phyloP scores from a whole-genome alignment of 1,139 yeast genomes.

The Pichia inconspicua region DNA sequence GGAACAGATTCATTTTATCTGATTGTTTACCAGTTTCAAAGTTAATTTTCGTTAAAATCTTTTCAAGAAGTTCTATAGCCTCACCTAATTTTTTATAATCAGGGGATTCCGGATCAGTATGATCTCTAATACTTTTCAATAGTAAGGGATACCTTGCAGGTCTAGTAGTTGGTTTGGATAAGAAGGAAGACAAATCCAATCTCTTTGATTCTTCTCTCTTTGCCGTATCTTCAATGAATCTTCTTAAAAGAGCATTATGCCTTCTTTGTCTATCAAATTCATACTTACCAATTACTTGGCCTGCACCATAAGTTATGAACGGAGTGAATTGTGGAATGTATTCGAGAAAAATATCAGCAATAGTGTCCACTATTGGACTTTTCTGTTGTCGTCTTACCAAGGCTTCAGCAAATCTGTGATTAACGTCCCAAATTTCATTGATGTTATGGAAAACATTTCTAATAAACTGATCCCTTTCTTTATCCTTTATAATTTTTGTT shows the following conservation, averaged over 20 bases:
- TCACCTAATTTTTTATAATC: conserved; percentile 65
- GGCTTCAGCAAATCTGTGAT: conserved; percentile 80
- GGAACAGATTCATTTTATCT: conserved; percentile 83
- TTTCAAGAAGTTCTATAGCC: conserved; percentile 71
- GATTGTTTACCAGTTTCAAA: conserved; percentile 91
- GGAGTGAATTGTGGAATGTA: conserved; percentile 86
- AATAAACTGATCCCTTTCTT: conserved; percentile 83
- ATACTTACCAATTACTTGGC: conserved; percentile 89
- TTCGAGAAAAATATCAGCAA: conserved; percentile 84
- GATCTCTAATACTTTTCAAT: conserved; percentile 74
- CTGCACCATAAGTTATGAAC: conserved; percentile 89
- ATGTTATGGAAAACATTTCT: conserved; percentile 89
- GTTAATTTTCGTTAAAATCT: conserved; percentile 73
- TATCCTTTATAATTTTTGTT: conserved; percentile 78
- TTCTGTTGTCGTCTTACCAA: conserved; percentile 81
- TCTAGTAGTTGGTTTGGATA: conserved; percentile 92
- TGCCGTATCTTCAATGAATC: conserved; percentile 88
- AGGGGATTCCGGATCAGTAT: conserved; percentile 66
- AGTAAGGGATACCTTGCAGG: conserved; percentile 90
- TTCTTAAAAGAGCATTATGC: conserved; percentile 80
- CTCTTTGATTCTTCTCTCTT: conserved; percentile 83
- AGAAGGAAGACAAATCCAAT: conserved; percentile 84
- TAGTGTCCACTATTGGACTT: conserved; percentile 74
- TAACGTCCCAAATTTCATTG: conserved; percentile 77
- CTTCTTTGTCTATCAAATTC: conserved; percentile 93